These are phyloP conservation scores for Diaporthe sp. DNA, from an alignment of 2,329 filamentous ascomycete genomes.

Conservation along the genomic window DNA sequence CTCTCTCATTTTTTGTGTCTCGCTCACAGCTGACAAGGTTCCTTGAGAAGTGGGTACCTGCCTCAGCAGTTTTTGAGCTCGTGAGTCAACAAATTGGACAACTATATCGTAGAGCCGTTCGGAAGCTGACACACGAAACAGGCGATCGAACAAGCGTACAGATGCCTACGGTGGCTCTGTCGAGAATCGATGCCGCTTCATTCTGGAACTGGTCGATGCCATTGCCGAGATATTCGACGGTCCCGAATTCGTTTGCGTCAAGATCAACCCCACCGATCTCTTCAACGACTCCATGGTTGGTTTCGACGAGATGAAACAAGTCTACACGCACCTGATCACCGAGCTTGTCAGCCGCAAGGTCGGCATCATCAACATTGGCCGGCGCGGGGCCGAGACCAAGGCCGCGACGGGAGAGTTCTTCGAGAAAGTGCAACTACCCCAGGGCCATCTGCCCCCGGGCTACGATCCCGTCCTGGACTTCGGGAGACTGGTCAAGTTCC, in stretches of 20 bases:
- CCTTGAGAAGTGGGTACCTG: conserved; percentile 26
- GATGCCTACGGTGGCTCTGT: conserved; percentile 65
- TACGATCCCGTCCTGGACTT: conserved; percentile 37
- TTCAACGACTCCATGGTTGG: conserved; percentile 61
- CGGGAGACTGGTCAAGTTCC: conserved; percentile 27
- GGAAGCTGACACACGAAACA: conserved; percentile 4
- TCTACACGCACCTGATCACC: conserved; percentile 62
- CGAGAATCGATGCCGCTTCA: conserved; percentile 64
- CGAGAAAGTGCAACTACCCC: background rate
- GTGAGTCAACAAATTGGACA: background rate
- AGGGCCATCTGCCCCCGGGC: background rate
- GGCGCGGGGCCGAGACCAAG: conserved; percentile 25
- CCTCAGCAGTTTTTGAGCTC: conserved; percentile 34
- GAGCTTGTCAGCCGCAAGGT: conserved; percentile 61
- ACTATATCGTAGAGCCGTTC: no score
- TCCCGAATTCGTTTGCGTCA: conserved; percentile 57
- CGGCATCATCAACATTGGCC: conserved; percentile 62
- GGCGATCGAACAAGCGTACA: conserved; percentile 60
- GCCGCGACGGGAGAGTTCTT: background rate
- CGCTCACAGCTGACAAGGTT: background rate
- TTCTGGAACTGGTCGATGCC: conserved; percentile 60
- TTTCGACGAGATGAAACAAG: conserved; percentile 25
- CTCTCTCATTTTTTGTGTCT: background rate
- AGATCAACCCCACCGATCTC: conserved; percentile 62
- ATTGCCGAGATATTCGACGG: conserved; percentile 11